These are phyloP conservation scores for Myrmaecium sp. DNA, from an alignment of 2,329 filamentous ascomycete genomes.

Conservation along the genomic window DNA sequence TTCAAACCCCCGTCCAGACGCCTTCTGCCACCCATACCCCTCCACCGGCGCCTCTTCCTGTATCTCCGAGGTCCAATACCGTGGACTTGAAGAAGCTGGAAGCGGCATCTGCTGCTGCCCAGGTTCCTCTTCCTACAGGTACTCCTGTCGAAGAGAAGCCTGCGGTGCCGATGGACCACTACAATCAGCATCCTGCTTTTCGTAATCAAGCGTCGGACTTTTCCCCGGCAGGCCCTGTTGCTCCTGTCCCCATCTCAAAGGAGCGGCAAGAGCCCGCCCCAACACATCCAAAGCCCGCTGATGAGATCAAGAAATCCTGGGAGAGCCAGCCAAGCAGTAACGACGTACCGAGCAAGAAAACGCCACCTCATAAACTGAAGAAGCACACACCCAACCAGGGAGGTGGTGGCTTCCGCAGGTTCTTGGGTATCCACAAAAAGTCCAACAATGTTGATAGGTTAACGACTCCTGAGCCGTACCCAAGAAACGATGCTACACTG, in stretches of 20 bases:
- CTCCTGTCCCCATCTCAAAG: too few species aligned
- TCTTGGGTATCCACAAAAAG: conserved; percentile 22
- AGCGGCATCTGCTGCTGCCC: conserved; percentile 10
- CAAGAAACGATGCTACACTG: not conserved
- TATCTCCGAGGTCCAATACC: conserved; percentile 5
- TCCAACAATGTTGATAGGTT: conserved; percentile 1
- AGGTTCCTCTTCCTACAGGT: conserved; percentile 14
- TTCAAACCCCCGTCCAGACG: too few species aligned
- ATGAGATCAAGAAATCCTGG: too few species aligned
- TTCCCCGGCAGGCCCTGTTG: not conserved
- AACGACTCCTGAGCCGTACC: conserved; percentile 2
- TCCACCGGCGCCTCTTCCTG: conserved; percentile 11
- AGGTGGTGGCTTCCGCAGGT: conserved; percentile 21
- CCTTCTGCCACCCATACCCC: too few species aligned
- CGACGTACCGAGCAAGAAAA: conserved; percentile 8
- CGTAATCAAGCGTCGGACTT: conserved; percentile 18
- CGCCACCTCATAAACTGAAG: conserved; percentile 18
- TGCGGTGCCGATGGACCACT: conserved; percentile 5
- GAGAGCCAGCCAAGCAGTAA: too few species aligned
- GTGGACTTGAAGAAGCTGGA: too few species aligned
- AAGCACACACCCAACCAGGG: conserved; percentile 14
- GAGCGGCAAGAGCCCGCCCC: conserved; percentile 5
- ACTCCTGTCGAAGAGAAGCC: conserved; percentile 14
- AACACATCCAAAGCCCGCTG: too few species aligned
- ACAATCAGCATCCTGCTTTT: conserved; percentile 26